Base-by-base conservation (phyloP, 2,329 filamentous ascomycete species). In the Diaporthe longicolla region DNA sequence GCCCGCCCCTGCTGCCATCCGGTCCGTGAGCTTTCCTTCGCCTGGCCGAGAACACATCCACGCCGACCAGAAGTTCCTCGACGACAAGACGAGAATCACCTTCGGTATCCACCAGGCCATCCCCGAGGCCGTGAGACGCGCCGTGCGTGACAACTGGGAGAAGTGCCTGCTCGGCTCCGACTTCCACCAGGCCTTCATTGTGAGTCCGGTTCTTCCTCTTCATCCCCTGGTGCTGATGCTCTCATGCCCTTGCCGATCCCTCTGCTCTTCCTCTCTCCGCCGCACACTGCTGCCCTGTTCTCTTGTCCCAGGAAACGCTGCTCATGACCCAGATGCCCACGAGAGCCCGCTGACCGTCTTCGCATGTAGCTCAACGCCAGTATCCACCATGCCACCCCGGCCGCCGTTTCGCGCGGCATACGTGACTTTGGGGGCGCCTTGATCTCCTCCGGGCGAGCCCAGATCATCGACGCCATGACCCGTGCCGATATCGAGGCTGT, bases 151-250 rank as follows among this genome's bases (percentile, higher is more conserved):
- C 75, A 83, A 86, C 71, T 89, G 87, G 86, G 81, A 87, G 55
- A 88, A 86, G 76, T 85, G 85, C 24, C 75, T 89, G 3, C 71
- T 86, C 4, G 88, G 88, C 13, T 87, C 86, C 5, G 85, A 88
- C 15, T 89, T 87, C 73, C 88, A 90, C 74, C 82, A 85, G 55
- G 83, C 85, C 2, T 90, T 90, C 75, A 73, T 90, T 70, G 88
- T 90, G 79, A 83, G 87, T 85, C 21, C 19, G 2, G 35, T 21
- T 11, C 43, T 15, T 17, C 15, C 17, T 24, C 11, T 50, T 29
- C 59, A 48, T 48, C 15, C 40, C 59, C 13, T 7, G 1, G 6
- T 7, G 8, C n/a, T 61, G 9, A 45, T 45, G 24, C 26, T n/a
- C 24, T 19, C 4, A 61, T 43, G 45, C 45, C 7, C 19, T 29